Evolutionary conservation across 208 protist species (phyloP), one percentile per base, ranked within the genome.

Genomic region (Herpetomonas tarakana): DNA sequence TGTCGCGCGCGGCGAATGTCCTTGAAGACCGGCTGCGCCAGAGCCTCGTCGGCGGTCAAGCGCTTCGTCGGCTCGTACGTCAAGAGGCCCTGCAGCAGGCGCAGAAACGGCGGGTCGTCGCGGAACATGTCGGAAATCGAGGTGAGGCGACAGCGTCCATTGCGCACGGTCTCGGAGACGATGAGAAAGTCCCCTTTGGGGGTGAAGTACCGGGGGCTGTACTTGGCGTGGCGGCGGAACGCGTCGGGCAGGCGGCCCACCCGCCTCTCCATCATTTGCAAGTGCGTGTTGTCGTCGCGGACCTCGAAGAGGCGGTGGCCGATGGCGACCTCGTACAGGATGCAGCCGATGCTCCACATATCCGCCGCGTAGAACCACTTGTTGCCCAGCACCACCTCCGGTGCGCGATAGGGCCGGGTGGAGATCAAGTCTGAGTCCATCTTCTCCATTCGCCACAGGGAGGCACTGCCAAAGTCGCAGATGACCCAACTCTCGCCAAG

Each of bases 331-430:
- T 97, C 95, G 50, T 92, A 94, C 11, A 97, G 50, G 46, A 98
- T 97, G 71, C 93, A 97, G 14, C 92, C 93, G 0, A 97, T 47
- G 52, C 81, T 93, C 93, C 95, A 98, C 47, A 98, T 91, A 71
- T 98, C 93, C n/a, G 94, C 93, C 19, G 87, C 76, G 52, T 88
- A 88, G 68, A 86, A 86, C 87, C 94, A 98, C 35, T 76, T 79
- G 45, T 78, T 79, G 24, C 90, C 85, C 0, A 97, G 65, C 28
- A 97, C 61, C 22, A 97, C 91, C 68, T 96, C 88, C 9, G 91
- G 89, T 21, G 95, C 93, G 31, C 93, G 86, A 68, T 98, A 97
- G 1, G 90, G 94, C 0, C 93, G 83, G 2, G 93, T 96, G 19
- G 84, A 90, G 44, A 96, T 93, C 26, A 96, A 74, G 44, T 92